Evolutionary conservation across 805 yeast genomes (phyloP), one percentile per base, ranked within the genome.

Genomic region (Metschnikowia cerradonensis): DNA sequence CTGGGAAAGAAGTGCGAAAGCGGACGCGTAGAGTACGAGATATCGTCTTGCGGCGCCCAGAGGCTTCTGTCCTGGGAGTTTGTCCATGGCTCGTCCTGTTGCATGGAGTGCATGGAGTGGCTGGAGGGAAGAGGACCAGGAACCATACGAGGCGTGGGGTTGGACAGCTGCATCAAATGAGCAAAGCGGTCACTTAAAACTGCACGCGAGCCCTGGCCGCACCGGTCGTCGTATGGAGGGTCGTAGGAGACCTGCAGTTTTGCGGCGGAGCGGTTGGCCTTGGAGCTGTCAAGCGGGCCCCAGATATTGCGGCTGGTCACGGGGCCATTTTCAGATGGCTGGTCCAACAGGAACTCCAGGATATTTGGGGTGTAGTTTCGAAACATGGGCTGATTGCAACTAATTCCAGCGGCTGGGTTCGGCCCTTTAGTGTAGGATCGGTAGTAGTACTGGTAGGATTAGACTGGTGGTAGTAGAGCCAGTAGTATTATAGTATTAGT

Each of bases 281-380:
- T n/a, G 31, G 41, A 8, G 14, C 14, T 10, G 19, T n/a, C 41
- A 22, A 39, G 48, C 23, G 41, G 50, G 20, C 47, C 50, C 50
- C 50, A 41, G 34, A 47, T 43, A 31, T 43, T 17, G 35, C 23
- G 48, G 15, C 20, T 26, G 30, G 41, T 8, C 31, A 39, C 41
- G 4, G 41, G 41, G 31, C 34, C 39, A 23, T 44, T 34, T 7
- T 44, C 40, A 23, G 23, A 32, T n/a, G 37, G 47, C 40, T 44
- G 47, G 33, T 44, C 47, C 47, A 44, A 44, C 33, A 44, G 20
- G n/a, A 44, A 44, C n/a, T 44, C 47, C 47, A 44, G 40, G 32
- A 34, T 36, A 40, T 34, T 44, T 2, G 45, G 30, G n/a, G 45
- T 42, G 31, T 42, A 42, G 13, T 42, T 42, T 5, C 38, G 45